Evolutionary conservation across 1,284 basidiomycete species (phyloP), one percentile per base, ranked within the genome.

Genomic region (Omphalotus olearius): DNA sequence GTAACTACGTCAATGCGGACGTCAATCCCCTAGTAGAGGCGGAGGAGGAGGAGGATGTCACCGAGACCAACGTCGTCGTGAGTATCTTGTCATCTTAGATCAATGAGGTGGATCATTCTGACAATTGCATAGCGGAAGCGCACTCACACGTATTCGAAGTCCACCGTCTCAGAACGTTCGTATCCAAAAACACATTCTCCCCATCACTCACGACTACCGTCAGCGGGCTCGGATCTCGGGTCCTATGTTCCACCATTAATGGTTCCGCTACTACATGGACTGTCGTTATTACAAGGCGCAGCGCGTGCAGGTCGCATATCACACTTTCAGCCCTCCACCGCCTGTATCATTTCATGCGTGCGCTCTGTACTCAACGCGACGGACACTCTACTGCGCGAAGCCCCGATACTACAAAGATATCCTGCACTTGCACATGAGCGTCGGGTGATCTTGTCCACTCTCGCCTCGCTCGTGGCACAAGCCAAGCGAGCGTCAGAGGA

Each of bases 341-440:
- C 88, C 6, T 94, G 88, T 64, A 90, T 98, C 58, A 96, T 99
- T 60, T 94, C 93, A 3, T 92, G 92, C 50, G 93, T 99, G 36
- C 88, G 96, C n/a, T 83, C 87, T 20, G 85, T 96, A 14, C 78
- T 99, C 38, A 82, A 85, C 23, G 82, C 88, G 9, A 88, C 93
- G 11, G 91, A 91, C 56, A 97, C 93, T 57, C 75, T 98, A 23
- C 84, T 85, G 33, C 88, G 92, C 52, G 91, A 96, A 56, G 88
- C 92, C 0, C 74, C 78, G 0, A 69, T 89, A 11, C 77, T 98
- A 28, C 79, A 78, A 51, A 74, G 75, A 23, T 83, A 85, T 60
- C 81, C 88, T 0, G 59, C 75, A 1, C 76, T 98, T 20, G 83
- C 82, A 2, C 79, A 83, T 52, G 88, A 93, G 63, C 82, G 95